These are phyloP conservation scores for Suillus weaverae DNA, from an alignment of 768 basidiomycete genomes.

Conservation along the genomic window DNA sequence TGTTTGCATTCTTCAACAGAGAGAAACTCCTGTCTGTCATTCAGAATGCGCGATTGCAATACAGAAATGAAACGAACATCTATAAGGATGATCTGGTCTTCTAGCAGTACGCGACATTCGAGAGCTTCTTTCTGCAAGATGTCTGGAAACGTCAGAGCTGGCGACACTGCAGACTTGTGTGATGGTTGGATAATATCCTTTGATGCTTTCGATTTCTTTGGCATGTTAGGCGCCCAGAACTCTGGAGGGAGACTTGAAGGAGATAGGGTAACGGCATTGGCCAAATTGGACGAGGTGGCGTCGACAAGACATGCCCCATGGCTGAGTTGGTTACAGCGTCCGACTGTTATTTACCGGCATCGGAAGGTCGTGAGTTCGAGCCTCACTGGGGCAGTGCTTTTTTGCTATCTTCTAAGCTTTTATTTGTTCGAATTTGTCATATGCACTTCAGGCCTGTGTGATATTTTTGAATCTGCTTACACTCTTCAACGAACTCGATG, in stretches of 20 bases:
- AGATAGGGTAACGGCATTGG: not conserved
- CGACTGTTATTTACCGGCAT: slow-evolving; percentile 42
- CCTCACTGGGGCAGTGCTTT: slow-evolving; percentile 48
- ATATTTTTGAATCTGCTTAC: not conserved
- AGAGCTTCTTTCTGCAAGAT: slow-evolving; percentile 46
- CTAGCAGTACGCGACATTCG: slow-evolving; percentile 47
- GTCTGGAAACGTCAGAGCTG: slow-evolving; percentile 40
- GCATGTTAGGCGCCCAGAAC: not conserved
- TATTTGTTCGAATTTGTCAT: not conserved
- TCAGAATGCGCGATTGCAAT: not conserved
- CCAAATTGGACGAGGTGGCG: not conserved
- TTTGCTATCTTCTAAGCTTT: not conserved
- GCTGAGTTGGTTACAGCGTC: slow-evolving; percentile 54
- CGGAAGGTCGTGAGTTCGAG: slow-evolving; percentile 57
- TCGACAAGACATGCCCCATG: slow-evolving; percentile 41
- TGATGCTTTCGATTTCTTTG: slow-evolving; percentile 7
- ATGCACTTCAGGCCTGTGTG: no score
- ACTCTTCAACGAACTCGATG: slow-evolving; percentile 20
- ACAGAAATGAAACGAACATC: slow-evolving; percentile 41
- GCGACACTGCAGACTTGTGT: not conserved
- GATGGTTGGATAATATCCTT: not conserved
- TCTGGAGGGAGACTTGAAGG: not conserved
- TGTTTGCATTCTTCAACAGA: slow-evolving; percentile 61
- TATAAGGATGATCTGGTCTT: slow-evolving; percentile 65
- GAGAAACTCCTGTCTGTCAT: slow-evolving; percentile 48